Evolutionary conservation across 345 rosid species (phyloP).

Genomic region (Conringia planisiliqua): DNA sequence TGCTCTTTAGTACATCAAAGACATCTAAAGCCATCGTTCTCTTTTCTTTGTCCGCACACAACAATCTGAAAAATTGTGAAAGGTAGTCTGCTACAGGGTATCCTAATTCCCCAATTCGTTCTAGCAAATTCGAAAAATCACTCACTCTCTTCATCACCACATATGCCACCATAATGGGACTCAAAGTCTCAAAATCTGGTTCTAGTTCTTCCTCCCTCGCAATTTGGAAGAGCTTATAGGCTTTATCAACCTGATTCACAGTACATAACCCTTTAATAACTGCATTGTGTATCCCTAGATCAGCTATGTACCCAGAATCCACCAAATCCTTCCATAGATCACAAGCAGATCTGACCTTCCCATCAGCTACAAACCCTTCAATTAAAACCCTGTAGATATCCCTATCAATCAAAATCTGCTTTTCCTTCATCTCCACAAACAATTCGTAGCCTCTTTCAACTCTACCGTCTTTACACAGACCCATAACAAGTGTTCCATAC

Average conservation of each 20-base stretch:
- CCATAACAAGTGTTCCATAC: slow-evolving; percentile 60
- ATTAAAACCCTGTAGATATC: slow-evolving; percentile 57
- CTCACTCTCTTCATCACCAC: slow-evolving; percentile 52
- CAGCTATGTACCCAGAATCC: slow-evolving; percentile 80
- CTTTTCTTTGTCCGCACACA: slow-evolving; percentile 52
- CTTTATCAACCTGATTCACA: slow-evolving; percentile 62
- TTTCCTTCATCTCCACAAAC: slow-evolving; percentile 73
- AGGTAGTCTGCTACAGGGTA: slow-evolving; percentile 57
- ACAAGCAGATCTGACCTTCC: slow-evolving; percentile 63
- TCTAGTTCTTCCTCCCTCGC: slow-evolving; percentile 61
- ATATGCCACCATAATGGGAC: slow-evolving; percentile 67
- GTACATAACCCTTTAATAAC: slow-evolving; percentile 73
- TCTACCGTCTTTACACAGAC: slow-evolving; percentile 61
- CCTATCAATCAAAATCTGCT: slow-evolving; percentile 66
- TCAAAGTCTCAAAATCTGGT: slow-evolving; percentile 61
- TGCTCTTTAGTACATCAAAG: slow-evolving; percentile 51
- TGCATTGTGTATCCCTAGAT: slow-evolving; percentile 74
- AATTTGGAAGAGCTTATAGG: slow-evolving; percentile 59
- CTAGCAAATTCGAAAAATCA: slow-evolving; percentile 51
- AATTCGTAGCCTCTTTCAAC: slow-evolving; percentile 52
- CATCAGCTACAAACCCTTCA: slow-evolving; percentile 63
- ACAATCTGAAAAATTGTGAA: slow-evolving; percentile 49
- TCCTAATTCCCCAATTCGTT: slow-evolving; percentile 50
- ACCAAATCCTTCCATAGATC: slow-evolving; percentile 78
- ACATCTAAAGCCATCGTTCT: slow-evolving; percentile 52